phyloP scores from a whole-genome alignment of 495 filamentous ascomycete species.

The Aspergillus sparsus region DNA sequence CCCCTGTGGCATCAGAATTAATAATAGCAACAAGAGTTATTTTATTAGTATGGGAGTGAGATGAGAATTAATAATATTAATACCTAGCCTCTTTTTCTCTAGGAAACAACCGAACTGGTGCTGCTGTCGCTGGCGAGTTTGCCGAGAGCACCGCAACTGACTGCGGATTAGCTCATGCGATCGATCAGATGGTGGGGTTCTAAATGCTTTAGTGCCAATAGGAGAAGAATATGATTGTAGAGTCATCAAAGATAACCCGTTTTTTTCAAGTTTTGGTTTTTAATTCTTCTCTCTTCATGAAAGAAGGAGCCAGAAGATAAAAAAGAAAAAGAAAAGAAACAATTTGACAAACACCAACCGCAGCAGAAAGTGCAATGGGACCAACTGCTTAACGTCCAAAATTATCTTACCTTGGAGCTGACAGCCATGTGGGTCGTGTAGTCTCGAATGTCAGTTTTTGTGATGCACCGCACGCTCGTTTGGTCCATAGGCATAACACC shows the following conservation, averaged over 20 bases:
- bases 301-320: no score
- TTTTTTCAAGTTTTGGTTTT: no score
- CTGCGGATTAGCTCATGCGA: neutral
- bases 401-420: no score
- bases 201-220: neutral
- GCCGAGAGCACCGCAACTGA: neutral
- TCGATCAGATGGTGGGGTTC: neutral
- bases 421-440: neutral
- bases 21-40: neutral
- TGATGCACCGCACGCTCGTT: slow-evolving; percentile 24
- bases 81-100: neutral
- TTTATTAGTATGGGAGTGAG: neutral
- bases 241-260: no score
- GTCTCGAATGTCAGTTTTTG: neutral
- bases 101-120: neutral
- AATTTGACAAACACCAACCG: no score
- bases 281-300: no score
- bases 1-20: neutral
- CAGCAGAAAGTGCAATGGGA: neutral
- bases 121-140: neutral
- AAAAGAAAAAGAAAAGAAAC: no score
- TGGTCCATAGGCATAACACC: neutral
- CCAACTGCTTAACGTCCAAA: no score
- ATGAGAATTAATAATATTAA: neutral
- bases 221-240: no score